Base-by-base conservation (phyloP, 2,329 filamentous ascomycete genomes). In the Fusarium xyrophilum region DNA sequence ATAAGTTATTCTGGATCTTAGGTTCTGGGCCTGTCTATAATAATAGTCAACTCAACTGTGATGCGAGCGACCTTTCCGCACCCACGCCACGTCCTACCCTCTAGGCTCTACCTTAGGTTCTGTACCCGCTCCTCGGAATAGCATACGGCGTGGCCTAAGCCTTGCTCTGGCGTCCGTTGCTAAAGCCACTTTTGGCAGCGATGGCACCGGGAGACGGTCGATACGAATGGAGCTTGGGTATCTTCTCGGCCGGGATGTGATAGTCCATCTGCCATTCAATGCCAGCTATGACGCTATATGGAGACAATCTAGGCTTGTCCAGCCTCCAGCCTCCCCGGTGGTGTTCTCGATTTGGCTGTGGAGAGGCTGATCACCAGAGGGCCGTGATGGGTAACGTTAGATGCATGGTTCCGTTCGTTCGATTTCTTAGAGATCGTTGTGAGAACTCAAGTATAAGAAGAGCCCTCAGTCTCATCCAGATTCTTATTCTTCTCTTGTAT, bases 361-460 rank as follows among this genome's bases (percentile, higher is more conserved):
- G 69, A 70, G 63, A 55, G 59, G 48, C 39, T 27, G 66, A 71
- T 68, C 68, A 55, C 38, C 48, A 56, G 53, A 68, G 60, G 59
- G 68, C 68, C 65, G 56, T 63, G 54, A 69, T 66, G 60, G 51
- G 33, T 42, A 53, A 57, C 46, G 46, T 50, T 56, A 67, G 59
- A 47, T 63, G 44, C 65, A 63, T 62, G 59, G 60, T 51, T 61
- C 60, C 60, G 60, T 60, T 61, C 57, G 63, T 68, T 69, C 30
- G 17, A 68, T 69, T 52, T 57, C 27, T 54, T 53, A 27, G 55
- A 72, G 40, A 56, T 54, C 48, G 39, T 40, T 51, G 17, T 25
- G 38, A 42, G 30, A 42, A 28, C 15, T 57, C 56, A 58, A 48
- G 62, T 73, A 73, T 73, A 73, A 73, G 71, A 69, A 68, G 62